phyloP scores from a whole-genome alignment of 495 filamentous ascomycete genomes.

The Trichoderma orchidacearum region DNA sequence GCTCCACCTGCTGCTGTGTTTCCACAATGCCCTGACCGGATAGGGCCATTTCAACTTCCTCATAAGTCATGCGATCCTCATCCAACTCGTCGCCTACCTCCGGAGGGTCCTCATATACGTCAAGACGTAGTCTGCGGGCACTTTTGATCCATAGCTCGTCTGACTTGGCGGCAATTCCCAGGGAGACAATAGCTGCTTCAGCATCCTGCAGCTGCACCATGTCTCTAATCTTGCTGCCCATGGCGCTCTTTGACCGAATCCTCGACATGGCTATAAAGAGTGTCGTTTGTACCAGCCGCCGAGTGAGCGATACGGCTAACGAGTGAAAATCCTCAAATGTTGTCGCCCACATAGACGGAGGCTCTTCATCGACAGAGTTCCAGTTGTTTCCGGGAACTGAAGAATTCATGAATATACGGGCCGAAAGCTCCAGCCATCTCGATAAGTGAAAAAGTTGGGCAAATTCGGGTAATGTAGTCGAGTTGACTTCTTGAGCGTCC shows the following conservation, averaged over 20 bases:
- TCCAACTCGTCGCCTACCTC: constrained; percentile 4
- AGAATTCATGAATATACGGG: constrained; percentile 68
- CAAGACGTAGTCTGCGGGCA: constrained; percentile 44
- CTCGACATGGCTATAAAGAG: constrained; percentile 51
- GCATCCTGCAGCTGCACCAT: constrained; percentile 49
- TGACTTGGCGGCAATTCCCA: constrained; percentile 31
- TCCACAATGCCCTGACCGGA: neutral
- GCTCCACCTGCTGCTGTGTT: neutral
- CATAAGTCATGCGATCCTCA: constrained; percentile 5
- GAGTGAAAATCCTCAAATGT: constrained; percentile 62
- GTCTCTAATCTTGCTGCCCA: constrained; percentile 14
- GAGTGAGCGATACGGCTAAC: constrained; percentile 51
- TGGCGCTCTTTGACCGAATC: constrained; percentile 27
- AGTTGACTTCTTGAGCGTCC: constrained; percentile 16
- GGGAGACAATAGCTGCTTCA: constrained; percentile 43
- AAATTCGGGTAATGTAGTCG: constrained; percentile 26
- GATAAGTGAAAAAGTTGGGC: constrained; percentile 41
- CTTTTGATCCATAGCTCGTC: constrained; percentile 44
- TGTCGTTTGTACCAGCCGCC: constrained; percentile 50
- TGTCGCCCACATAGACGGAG: constrained; percentile 50
- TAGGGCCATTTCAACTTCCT: neutral
- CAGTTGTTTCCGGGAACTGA: constrained; percentile 51
- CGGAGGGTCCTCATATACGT: constrained; percentile 32
- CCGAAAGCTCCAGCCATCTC: constrained; percentile 51
- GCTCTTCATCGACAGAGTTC: constrained; percentile 33